These are phyloP conservation scores for Cephaloascus albidus DNA, from an alignment of 805 yeast genomes.

Conservation along the genomic window DNA sequence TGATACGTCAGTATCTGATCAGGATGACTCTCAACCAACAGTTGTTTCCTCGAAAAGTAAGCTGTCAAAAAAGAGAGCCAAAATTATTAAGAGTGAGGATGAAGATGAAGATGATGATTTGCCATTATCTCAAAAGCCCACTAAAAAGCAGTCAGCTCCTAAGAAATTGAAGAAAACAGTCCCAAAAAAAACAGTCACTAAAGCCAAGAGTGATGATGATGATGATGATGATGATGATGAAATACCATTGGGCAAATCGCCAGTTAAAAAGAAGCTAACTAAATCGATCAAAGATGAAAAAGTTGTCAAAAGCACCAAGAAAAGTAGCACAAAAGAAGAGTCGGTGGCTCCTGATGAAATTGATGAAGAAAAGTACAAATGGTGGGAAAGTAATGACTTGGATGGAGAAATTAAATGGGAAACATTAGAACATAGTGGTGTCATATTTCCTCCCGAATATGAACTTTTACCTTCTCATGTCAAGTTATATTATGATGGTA, in stretches of 20 bases:
- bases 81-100: constrained; percentile 5
- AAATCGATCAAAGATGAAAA: neutral
- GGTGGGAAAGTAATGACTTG: constrained; percentile 78
- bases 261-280: constrained; percentile 7
- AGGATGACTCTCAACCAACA: constrained; percentile 7
- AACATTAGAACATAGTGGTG: constrained; percentile 81
- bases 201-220: constrained; percentile 8
- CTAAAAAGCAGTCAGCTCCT: constrained; percentile 3
- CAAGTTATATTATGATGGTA: constrained; percentile 66
- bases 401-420: constrained; percentile 83
- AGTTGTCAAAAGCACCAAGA: neutral
- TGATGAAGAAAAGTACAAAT: constrained; percentile 56
- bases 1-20: constrained; percentile 8
- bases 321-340: constrained; percentile 11
- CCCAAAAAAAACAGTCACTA: constrained; percentile 7
- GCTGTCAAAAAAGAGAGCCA: constrained; percentile 5
- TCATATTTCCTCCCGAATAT: constrained; percentile 86
- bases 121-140: constrained; percentile 1
- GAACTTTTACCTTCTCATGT: constrained; percentile 76
- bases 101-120: constrained; percentile 3
- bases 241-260: too few relatives aligned
- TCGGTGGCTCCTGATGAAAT: constrained; percentile 31
- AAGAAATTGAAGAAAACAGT: constrained; percentile 3
- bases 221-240: constrained; percentile 6
- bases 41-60: constrained; percentile 3